Evolutionary conservation across 2,329 filamentous ascomycete genomes (phyloP), one percentile per base, ranked within the genome.

Genomic region (Ophiostoma fasciatum): DNA sequence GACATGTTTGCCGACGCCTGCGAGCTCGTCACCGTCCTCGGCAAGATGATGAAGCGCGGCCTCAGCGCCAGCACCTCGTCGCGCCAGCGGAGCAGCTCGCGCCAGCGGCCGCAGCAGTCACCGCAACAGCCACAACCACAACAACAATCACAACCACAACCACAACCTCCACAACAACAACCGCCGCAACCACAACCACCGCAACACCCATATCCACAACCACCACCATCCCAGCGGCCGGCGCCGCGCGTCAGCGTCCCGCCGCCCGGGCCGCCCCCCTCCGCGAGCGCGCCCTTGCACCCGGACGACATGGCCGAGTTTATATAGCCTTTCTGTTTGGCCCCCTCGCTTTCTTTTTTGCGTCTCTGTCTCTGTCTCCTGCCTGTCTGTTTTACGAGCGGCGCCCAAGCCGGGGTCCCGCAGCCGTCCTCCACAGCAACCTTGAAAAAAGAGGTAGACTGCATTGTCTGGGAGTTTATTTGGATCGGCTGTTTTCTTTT

Each of bases 1-100:
- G 84, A 92, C 46, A 92, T 90, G 64, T 98, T 94, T 52, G 74
- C 81, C 45, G 90, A 96, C 54, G 84, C 87, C 0, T 85, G 84
- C 39, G 81, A 88, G 49, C 67, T 94, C 11, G 87, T 96, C 8
- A 79, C 81, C 1, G 77, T 90, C 0, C 57, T 96, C 1, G 84
- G 83, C 7, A 82, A 78, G 50, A 90, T 94, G 77, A 83, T 87
- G 69, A 41, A 43, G 22, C 39, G 42, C 10, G 43, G 42, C 1
- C 36, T 45, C 19, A 33, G 15, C 15, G 14, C 36, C 13, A 27
- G 29, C 29, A 33, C 31, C 5, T 34, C 40, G 5, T 35, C 40
- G 4, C 26, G 29, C 7, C 15, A 35, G 12, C 40, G 33, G 27
- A 28, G 28, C 15, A 21, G 33, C 18, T 23, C 28, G 11, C 32